These are phyloP conservation scores for Aspergillus heteromorphus DNA, from an alignment of 495 filamentous ascomycete genomes.

Conservation along the genomic window DNA sequence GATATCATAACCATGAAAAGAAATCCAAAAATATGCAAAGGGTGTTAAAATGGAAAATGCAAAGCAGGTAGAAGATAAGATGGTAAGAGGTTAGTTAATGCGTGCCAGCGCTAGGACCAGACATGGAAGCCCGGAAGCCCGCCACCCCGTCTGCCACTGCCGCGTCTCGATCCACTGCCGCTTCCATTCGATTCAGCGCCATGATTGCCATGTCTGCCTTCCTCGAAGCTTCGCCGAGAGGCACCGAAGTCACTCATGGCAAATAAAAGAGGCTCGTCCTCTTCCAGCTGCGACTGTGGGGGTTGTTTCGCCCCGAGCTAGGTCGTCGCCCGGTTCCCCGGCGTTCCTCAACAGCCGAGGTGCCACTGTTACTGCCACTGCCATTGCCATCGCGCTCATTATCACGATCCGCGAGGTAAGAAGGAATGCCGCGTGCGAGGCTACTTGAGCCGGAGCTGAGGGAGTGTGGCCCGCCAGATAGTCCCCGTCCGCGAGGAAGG, in stretches of 20 bases:
- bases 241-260: conserved; percentile 79
- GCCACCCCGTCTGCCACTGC: conserved; percentile 34
- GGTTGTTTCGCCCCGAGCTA: conserved; percentile 26
- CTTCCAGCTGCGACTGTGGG: conserved; percentile 41
- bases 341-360: conserved; percentile 30
- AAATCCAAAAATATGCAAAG: neutral
- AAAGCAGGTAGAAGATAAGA: neutral
- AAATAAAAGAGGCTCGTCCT: conserved; percentile 81
- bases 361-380: conserved; percentile 48
- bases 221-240: conserved; percentile 69
- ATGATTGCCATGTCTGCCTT: conserved; percentile 49
- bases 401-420: conserved; percentile 34
- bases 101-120: conserved; percentile 22
- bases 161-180: conserved; percentile 31
- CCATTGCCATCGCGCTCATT: conserved; percentile 46
- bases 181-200: conserved; percentile 25
- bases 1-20: conserved; percentile 1
- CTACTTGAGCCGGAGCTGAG: conserved; percentile 42
- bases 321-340: conserved; percentile 32
- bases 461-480: conserved; percentile 36
- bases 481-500: conserved; percentile 36
- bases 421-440: conserved; percentile 35
- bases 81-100: neutral
- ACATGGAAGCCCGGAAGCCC: conserved; percentile 32
- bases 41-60: neutral